These are phyloP conservation scores for Phaeosphaeria sp. DNA, from an alignment of 2,329 filamentous ascomycete species.

Conservation along the genomic window DNA sequence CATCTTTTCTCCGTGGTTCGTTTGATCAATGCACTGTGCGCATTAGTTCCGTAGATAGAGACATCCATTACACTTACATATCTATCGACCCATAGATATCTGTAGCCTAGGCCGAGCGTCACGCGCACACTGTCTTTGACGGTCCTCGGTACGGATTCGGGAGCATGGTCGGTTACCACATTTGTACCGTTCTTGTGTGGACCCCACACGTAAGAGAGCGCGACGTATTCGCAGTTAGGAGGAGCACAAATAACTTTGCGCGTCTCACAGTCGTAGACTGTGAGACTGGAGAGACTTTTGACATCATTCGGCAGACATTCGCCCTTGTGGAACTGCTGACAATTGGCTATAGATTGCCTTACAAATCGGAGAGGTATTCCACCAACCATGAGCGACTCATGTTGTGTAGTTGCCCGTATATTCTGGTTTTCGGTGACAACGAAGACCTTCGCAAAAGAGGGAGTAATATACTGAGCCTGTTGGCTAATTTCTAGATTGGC, in stretches of 20 bases:
- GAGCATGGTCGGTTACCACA: not conserved
- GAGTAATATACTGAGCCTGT: no score
- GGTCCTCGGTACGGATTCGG: not conserved
- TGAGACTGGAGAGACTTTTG: not conserved
- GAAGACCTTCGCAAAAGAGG: no score
- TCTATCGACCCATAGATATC: conserved; percentile 8
- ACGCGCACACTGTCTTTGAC: conserved; percentile 3
- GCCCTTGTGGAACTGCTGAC: not conserved
- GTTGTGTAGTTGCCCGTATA: no score
- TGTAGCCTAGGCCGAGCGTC: conserved; percentile 3
- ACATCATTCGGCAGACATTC: not conserved
- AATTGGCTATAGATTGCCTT: not conserved
- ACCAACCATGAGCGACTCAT: no score
- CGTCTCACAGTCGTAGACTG: not conserved
- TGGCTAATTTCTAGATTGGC: no score
- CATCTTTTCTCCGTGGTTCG: not conserved
- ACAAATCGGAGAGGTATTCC: no score
- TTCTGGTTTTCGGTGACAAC: no score
- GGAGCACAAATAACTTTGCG: not conserved
- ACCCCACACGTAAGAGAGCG: conserved; percentile 6
- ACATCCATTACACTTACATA: not conserved
- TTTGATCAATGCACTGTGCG: conserved; percentile 5
- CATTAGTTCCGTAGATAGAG: not conserved
- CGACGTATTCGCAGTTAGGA: not conserved
- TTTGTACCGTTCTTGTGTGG: not conserved